Base-by-base conservation (phyloP, 1,139 yeast genomes). In the Sugiyamaella xylanicola region DNA sequence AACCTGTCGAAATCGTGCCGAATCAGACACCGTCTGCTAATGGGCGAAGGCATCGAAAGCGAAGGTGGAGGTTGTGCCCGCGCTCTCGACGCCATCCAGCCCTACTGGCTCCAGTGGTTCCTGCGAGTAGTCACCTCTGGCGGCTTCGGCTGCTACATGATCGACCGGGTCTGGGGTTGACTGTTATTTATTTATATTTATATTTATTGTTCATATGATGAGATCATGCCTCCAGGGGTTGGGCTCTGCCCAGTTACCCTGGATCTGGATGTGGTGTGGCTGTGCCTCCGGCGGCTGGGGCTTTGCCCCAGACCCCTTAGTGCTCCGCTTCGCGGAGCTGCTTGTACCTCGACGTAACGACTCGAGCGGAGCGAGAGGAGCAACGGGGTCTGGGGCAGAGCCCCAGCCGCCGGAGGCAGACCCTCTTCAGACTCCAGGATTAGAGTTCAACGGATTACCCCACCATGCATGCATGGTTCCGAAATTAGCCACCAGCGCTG, bases 41-140 rank as follows among this genome's bases (percentile, higher is more conserved):
- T 87, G 78, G 98, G 97, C 0, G 83, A 87, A 62, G 98, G 97
- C 0, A 82, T 89, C 19, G 97, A 92, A 66, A 83, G 87, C 59
- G 96, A 91, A 65, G 92, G 92, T 9, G 69, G 68, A 16, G 67
- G 69, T 4, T 71, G 74, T 55, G 72, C 70, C 1, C 62, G 66
- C 16, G 56, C 59, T 22, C 58, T 71, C 43, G 71, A 68, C 53
- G 62, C 61, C 32, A 54, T 72, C 20, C 49, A 61, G 47, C 74
- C 75, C 4, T 36, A 53, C 8, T 63, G 68, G 58, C 51, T 72
- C 37, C 70, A 68, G 40, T 51, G 60, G 55, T 5, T 72, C 15
- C 53, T 71, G 36, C 57, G 70, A 39, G 35, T 61, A 7, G 21
- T 68, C 36, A 67, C 72, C 3, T 68, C 72, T 67, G 63, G 72